Percentiles rank a stretch among this genome's conserved stretches.
These are phyloP conservation scores for Amanita subjunquillea DNA, from an alignment of 768 basidiomycete species.

Conservation along the genomic window DNA sequence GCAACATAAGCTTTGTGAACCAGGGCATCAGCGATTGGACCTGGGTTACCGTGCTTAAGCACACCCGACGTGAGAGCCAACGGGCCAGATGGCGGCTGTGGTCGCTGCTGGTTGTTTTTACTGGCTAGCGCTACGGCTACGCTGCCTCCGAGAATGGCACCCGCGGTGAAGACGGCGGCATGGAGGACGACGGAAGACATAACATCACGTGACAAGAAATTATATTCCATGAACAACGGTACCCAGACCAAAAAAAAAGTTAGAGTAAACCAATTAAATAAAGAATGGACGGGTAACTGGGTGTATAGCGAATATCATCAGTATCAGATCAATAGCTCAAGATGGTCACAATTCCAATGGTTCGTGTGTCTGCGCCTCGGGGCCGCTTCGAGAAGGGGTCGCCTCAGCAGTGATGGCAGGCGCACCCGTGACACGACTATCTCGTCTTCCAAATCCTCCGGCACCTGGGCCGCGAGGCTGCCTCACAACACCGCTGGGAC, in stretches of 20 bases:
- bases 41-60: constrained; percentile 77
- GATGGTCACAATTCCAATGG: constrained; percentile 68
- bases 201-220: background rate
- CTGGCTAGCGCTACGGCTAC: constrained; percentile 41
- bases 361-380: constrained; percentile 81
- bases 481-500: constrained; percentile 53
- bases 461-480: constrained; percentile 80
- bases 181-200: constrained; percentile 36
- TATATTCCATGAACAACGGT: background rate
- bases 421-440: constrained; percentile 38
- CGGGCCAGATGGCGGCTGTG: constrained; percentile 28
- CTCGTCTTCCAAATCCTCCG: constrained; percentile 63
- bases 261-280: background rate
- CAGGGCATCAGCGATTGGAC: constrained; percentile 74
- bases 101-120: constrained; percentile 9
- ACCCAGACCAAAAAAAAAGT: background rate
- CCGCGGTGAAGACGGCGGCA: constrained; percentile 72
- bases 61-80: constrained; percentile 22
- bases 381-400: constrained; percentile 41
- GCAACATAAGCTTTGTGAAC: constrained; percentile 78
- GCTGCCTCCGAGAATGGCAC: constrained; percentile 73
- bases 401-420: constrained; percentile 22
- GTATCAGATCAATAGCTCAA: constrained; percentile 8
- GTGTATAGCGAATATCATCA: constrained; percentile 11
- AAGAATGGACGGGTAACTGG: constrained; percentile 3